Evolutionary conservation across 345 rosid genomes (phyloP), one percentile per base, ranked within the genome.

Genomic region (Pugionium cornutum): DNA sequence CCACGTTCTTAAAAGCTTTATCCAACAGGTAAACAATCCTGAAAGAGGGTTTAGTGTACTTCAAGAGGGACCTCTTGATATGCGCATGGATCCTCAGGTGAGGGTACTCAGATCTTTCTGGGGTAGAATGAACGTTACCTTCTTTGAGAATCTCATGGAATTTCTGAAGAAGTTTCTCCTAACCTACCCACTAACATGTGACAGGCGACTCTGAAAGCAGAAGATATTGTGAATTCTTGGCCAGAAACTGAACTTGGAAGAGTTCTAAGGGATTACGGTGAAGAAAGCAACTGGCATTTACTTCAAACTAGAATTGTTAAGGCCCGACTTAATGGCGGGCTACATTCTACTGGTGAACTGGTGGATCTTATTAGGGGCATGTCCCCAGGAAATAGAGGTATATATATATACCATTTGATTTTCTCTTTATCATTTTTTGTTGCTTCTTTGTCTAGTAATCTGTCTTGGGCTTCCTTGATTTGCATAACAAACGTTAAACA

Each of bases 41-140:
- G 82, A 79, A 40, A 79, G 98, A 78, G 98, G 98, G 50, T 92
- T 92, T 79, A 84, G 97, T 35, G 83, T 86, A 34, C 89, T 87
- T 67, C 81, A 76, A 37, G 67, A 86, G 40, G 97, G 98, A 41
- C 98, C 98, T 68, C 98, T 92, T 72, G 98, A 92, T 55, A 92
- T 92, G 98, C 82, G 96, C 1, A 92, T 92, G 94, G 97, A 92
- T 80, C 91, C 97, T 66, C 88, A 81, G 87, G 98, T 89, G 59
- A 28, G 60, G n/a, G 39, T 42, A 25, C 46, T 30, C 2, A 1
- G 37, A 37, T 8, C 37, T 42, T n/a, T 58, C 18, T 18, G 18
- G 18, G 18, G 18, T 18, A 18, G 18, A 18, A 18, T 18, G 18
- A 18, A 18, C 18, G 18, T 18, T 18, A 18, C 18, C 18, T 18